These are phyloP conservation scores for Naganishia onofrii DNA, from an alignment of 768 basidiomycete species.

Conservation along the genomic window DNA sequence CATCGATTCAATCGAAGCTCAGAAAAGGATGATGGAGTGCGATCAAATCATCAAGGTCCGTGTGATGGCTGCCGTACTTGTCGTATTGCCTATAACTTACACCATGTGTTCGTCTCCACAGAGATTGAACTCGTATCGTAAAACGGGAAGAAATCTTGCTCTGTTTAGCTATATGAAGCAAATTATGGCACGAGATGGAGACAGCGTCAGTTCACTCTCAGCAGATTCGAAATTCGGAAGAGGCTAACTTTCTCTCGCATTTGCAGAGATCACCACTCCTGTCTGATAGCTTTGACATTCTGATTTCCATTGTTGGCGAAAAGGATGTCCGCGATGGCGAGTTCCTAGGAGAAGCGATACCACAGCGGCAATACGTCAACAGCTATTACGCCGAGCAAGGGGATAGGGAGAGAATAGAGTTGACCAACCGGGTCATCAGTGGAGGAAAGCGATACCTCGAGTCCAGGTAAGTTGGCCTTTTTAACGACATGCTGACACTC, in stretches of 20 bases:
- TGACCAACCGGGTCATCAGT: constrained; percentile 70
- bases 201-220: constrained; percentile 34
- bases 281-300: constrained; percentile 50
- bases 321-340: constrained; percentile 46
- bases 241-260: neutral
- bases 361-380: constrained; percentile 75
- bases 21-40: constrained; percentile 94
- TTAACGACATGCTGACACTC: neutral
- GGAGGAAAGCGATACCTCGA: constrained; percentile 81
- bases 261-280: constrained; percentile 48
- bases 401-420: constrained; percentile 62
- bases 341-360: constrained; percentile 18
- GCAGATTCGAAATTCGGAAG: too few relatives aligned
- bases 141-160: constrained; percentile 42
- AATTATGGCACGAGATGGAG: constrained; percentile 38
- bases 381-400: constrained; percentile 67
- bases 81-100: neutral
- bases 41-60: constrained; percentile 72
- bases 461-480: constrained; percentile 59
- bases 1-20: constrained; percentile 52
- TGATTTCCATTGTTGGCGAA: constrained; percentile 51
- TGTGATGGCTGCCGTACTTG: neutral
- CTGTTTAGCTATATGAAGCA: constrained; percentile 42
- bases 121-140: constrained; percentile 41
- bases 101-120: constrained; percentile 15